phyloP scores from a whole-genome alignment of 805 yeast species.

The Candida railenensis region DNA sequence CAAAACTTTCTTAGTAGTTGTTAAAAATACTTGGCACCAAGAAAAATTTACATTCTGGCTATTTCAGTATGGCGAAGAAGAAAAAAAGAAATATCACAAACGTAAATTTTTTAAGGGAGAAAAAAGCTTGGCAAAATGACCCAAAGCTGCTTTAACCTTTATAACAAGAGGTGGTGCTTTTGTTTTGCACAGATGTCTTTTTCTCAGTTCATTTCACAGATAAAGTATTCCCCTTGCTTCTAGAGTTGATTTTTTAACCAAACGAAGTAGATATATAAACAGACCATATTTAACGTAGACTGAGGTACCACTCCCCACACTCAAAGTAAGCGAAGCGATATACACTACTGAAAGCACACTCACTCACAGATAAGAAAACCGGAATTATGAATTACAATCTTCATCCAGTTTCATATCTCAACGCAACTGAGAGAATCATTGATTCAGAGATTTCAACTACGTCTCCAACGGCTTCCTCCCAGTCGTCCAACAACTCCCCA shows the following conservation, averaged over 20 bases:
- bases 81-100: neutral
- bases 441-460: slow-evolving; percentile 25
- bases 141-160: neutral
- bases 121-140: slow-evolving; percentile 1
- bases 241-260: too few relatives aligned
- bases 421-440: slow-evolving; percentile 27
- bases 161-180: neutral
- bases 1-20: neutral
- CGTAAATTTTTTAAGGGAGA: neutral
- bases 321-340: too few relatives aligned
- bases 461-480: slow-evolving; percentile 28
- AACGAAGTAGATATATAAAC: too few relatives aligned
- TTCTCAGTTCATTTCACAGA: neutral
- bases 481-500: slow-evolving; percentile 28
- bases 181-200: neutral
- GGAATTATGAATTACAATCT: slow-evolving; percentile 36
- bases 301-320: too few relatives aligned
- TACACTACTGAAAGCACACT: neutral
- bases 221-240: neutral
- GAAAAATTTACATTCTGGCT: neutral
- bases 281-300: too few relatives aligned
- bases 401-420: slow-evolving; percentile 45
- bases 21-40: slow-evolving; percentile 1
- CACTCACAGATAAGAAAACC: neutral
- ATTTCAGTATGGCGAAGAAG: neutral